Base-by-base conservation (phyloP, 164 flowering plant species). In the Brasenia schreberi region DNA sequence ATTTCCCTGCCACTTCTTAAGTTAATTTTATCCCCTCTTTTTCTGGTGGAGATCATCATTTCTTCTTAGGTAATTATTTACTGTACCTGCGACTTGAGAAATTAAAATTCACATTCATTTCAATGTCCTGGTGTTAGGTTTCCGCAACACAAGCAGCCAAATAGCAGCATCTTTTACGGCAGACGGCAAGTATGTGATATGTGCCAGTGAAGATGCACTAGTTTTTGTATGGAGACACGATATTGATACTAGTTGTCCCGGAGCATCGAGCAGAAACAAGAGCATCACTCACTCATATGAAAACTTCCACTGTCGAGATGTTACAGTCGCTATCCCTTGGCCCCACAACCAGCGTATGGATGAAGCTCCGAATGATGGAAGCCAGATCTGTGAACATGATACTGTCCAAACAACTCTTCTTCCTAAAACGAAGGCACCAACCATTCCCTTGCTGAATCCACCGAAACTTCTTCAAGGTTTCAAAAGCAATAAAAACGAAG, bases 221-320 rank as follows among this genome's bases (percentile, higher is more conserved):
- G 97, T 95, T n/a, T 95, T 85, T 72, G 77, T 92, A 19, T 95
- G 99, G 99, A 92, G 83, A 70, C 85, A 88, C 64, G 96, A 88
- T 76, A 77, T 77, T 65, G 85, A 83, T 66, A 81, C 87, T 56
- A 82, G 89, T 63, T 12, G 23, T 18, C 63, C 63, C 6, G 18
- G 17, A 11, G 63, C 27, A 61, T 87, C 92, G 17, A 82, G 80
- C 78, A 77, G 92, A 80, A 85, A 72, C 75, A 95, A 92, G 79
- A 82, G 89, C 0, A 80, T 81, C 39, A 86, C 97, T 2, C 86
- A 63, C n/a, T 83, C 96, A 4, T 88, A 90, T 53, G 99, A 95
- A 68, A 86, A 87, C 75, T 95, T 95, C 70, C 94, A 87, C 59
- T 92, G 94, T 71, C 86, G 77, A 78, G 97, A 95, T 72, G 98